Conservation (phyloP, 2,329 filamentous ascomycete species). For the Paracorniculantispora psalliotae region DNA sequence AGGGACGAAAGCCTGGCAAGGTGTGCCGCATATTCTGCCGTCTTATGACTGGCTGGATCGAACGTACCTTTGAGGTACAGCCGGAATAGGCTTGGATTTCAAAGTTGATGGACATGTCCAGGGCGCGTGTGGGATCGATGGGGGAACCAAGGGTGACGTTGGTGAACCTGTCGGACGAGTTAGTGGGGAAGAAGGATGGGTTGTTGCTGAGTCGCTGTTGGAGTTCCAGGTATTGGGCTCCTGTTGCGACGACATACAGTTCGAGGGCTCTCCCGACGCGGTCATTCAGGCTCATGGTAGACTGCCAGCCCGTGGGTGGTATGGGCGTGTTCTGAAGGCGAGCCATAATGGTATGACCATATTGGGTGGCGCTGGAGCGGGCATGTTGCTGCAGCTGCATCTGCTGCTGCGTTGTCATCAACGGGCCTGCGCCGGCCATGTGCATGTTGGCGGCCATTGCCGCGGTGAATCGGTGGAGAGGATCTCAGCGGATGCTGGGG, state of each 20-base stretch:
- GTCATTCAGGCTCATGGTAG: slow-evolving; percentile 32
- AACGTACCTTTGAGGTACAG: slow-evolving; percentile 43
- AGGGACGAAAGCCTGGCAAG: too few relatives aligned
- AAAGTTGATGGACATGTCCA: slow-evolving; percentile 23
- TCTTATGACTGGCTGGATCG: too few relatives aligned
- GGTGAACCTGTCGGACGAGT: slow-evolving; percentile 37
- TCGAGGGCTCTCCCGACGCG: slow-evolving; percentile 39
- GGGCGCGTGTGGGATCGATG: background rate
- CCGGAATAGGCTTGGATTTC: slow-evolving; percentile 45
- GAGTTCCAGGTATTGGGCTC: background rate
- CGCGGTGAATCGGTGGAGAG: slow-evolving; percentile 24
- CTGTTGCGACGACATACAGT: slow-evolving; percentile 30
- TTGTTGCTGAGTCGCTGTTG: background rate
- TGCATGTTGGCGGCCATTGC: slow-evolving; percentile 59
- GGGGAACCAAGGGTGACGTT: slow-evolving; percentile 41
- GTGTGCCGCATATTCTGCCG: too few relatives aligned
- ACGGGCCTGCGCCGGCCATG: slow-evolving; percentile 41
- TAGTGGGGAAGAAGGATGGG: background rate
- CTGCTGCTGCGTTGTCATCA: slow-evolving; percentile 38
- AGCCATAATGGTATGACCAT: slow-evolving; percentile 37
- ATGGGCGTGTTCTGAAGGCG: slow-evolving; percentile 31
- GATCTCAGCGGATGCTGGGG: background rate
- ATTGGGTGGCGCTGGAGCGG: slow-evolving; percentile 19
- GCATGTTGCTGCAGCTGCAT: slow-evolving; percentile 30
- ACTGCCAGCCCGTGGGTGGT: slow-evolving; percentile 32